These are phyloP conservation scores for Tolypocladium pustulatum DNA, from an alignment of 2,329 filamentous ascomycete genomes.

Conservation along the genomic window DNA sequence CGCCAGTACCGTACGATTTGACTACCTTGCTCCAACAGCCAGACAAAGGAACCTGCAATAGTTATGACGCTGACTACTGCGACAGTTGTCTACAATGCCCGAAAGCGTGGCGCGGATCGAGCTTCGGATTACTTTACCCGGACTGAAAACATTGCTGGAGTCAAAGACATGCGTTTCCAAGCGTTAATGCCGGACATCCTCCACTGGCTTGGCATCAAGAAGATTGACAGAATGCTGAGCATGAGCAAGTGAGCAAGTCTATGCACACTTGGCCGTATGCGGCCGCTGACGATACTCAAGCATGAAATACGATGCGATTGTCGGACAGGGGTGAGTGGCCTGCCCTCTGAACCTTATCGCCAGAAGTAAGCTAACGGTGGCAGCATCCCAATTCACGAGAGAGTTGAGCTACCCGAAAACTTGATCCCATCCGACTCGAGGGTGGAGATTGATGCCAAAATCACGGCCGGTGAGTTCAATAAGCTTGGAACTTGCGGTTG, in stretches of 20 bases:
- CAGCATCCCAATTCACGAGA: conserved; percentile 76
- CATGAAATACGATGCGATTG: conserved; percentile 87
- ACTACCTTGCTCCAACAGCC: not conserved
- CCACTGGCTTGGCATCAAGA: conserved; percentile 96
- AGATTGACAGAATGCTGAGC: conserved; percentile 96
- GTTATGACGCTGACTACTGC: not conserved
- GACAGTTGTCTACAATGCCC: conserved; percentile 61
- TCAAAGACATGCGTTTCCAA: conserved; percentile 96
- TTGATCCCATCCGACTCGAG: conserved; percentile 90
- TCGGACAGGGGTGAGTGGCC: conserved; percentile 55
- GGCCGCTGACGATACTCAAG: conserved; percentile 31
- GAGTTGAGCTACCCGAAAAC: conserved; percentile 84
- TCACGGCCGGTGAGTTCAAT: conserved; percentile 66
- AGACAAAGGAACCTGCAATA: not conserved
- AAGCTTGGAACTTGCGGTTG: not conserved
- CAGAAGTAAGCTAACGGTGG: not conserved
- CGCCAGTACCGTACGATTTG: conserved; percentile 33
- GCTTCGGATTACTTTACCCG: conserved; percentile 93
- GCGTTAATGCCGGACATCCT: conserved; percentile 96
- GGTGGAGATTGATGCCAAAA: conserved; percentile 99
- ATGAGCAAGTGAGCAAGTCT: conserved; percentile 76
- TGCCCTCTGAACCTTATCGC: not conserved
- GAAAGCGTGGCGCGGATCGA: conserved; percentile 67
- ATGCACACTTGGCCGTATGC: not conserved
- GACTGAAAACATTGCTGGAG: conserved; percentile 96